phyloP scores from a whole-genome alignment of 768 basidiomycete genomes.

The Lactarius hengduanensis region DNA sequence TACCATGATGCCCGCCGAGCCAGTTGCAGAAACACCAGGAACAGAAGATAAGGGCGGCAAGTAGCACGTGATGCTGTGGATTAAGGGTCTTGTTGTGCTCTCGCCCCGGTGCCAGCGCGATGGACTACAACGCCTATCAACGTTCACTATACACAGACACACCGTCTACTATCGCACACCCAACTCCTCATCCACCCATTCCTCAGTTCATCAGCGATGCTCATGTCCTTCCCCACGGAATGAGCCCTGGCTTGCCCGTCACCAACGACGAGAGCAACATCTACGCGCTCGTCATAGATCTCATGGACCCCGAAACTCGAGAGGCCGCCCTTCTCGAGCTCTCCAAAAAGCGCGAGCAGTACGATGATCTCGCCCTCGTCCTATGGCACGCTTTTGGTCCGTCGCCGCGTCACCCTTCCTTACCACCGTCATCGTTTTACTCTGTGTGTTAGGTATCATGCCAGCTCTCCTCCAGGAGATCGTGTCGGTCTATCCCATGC shows the following conservation, averaged over 20 bases:
- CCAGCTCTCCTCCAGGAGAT: conserved; percentile 96
- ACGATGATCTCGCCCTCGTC: conserved; percentile 95
- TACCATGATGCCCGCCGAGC: background rate
- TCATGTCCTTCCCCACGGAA: conserved; percentile 31
- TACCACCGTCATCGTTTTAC: conserved; percentile 8
- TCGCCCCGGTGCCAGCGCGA: conserved; percentile 20
- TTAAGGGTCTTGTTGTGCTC: background rate
- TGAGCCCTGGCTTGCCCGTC: conserved; percentile 31
- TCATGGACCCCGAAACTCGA: conserved; percentile 78
- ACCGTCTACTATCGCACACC: conserved; percentile 52
- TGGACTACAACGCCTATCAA: conserved; percentile 65
- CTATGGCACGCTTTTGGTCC: conserved; percentile 98
- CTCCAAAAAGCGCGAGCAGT: conserved; percentile 98
- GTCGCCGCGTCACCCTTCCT: conserved; percentile 26
- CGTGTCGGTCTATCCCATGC: conserved; percentile 94
- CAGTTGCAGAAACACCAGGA: too few relatives aligned
- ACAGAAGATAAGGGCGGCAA: background rate
- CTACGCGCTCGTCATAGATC: conserved; percentile 83
- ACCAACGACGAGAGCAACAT: conserved; percentile 75
- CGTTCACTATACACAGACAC: conserved; percentile 63
- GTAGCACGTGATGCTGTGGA: conserved; percentile 16
- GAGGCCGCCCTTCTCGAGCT: conserved; percentile 91
- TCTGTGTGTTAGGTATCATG: conserved; percentile 75
- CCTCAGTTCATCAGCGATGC: conserved; percentile 39
- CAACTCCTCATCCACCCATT: conserved; percentile 50